phyloP scores from a whole-genome alignment of 176 grass and related monocot genomes.

The Avena sativa region DNA sequence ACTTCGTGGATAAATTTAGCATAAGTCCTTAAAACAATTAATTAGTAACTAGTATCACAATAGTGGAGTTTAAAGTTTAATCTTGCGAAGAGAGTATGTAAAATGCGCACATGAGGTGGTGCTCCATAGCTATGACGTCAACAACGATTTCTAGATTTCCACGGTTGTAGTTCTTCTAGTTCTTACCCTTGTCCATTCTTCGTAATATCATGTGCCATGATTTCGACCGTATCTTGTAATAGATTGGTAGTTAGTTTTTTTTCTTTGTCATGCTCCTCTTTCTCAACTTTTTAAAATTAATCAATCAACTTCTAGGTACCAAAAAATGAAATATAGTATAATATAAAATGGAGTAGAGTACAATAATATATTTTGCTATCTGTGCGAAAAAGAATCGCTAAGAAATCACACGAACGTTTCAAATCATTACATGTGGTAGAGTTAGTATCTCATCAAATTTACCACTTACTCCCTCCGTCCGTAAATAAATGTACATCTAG shows the following conservation, averaged over 20 bases:
- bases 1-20: no score
- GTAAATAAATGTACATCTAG: no score
- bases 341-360: no score
- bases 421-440: slow-evolving; percentile 58
- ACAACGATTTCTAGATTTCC: no score
- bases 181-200: slow-evolving; percentile 56
- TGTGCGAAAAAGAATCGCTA: neutral
- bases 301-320: neutral
- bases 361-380: no score
- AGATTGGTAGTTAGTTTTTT: slow-evolving; percentile 75
- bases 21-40: no score
- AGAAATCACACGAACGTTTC: neutral
- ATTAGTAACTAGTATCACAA: no score
- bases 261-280: slow-evolving; percentile 54
- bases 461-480: slow-evolving; percentile 15
- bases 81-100: no score
- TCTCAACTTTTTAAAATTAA: slow-evolving; percentile 47
- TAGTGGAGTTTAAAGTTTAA: no score
- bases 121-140: no score
- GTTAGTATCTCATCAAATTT: slow-evolving; percentile 76
- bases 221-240: slow-evolving; percentile 91
- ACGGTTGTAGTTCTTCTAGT: neutral
- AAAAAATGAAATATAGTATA: neutral
- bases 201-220: slow-evolving; percentile 82
- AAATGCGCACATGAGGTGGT: no score